Base-by-base conservation (phyloP, 257 asterid species). In the Capsicum baccatum region DNA sequence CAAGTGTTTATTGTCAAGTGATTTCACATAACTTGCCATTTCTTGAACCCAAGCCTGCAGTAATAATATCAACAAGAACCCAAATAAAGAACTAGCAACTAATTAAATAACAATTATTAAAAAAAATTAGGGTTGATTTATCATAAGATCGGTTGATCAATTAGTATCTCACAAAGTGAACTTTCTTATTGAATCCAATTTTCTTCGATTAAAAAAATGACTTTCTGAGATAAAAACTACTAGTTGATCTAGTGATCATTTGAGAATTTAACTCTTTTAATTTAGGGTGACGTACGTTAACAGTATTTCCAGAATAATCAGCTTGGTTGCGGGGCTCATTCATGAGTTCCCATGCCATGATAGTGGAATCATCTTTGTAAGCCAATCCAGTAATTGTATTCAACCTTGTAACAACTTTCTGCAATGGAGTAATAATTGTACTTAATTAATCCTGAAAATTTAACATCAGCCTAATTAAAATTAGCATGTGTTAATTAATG, bases 1-100 rank as follows among this genome's bases (percentile, higher is more conserved):
- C 7, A 94, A 87, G 86, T 94, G 97, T 16, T 81, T 89, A 37
- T 42, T 74, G 84, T 94, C 96, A 3, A 92, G 39, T 1, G 95
- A 93, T 88, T 94, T 94, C 33, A 92, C 91, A 47, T 84, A 82
- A 39, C 63, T 76, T 15, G 95, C 90, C 91, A 92, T 90, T 81
- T 94, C 93, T 21, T 50, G 58, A 19, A 88, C 85, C 93, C 93
- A 90, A 0, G 60, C 87, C 94, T 91, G 67, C 11, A 50, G 8
- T 1, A 71, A 70, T 82, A 26, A 39, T 44, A 12, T 82, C 8
- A 62, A 50, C 12, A 52, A 66, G 54, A 47, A 62, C 9, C 17
- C 6, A 54, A 33, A 8, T 64, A 64, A 39, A 4, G 4, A 39
- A 39, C 0, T 7, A 5, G 16, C 8, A n/a, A 55, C 6, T 11